Percentiles rank a stretch among this genome's conserved stretches.
phyloP scores from a whole-genome alignment of 2,329 filamentous ascomycete species.

The Ploettnerulaceae sp. region DNA sequence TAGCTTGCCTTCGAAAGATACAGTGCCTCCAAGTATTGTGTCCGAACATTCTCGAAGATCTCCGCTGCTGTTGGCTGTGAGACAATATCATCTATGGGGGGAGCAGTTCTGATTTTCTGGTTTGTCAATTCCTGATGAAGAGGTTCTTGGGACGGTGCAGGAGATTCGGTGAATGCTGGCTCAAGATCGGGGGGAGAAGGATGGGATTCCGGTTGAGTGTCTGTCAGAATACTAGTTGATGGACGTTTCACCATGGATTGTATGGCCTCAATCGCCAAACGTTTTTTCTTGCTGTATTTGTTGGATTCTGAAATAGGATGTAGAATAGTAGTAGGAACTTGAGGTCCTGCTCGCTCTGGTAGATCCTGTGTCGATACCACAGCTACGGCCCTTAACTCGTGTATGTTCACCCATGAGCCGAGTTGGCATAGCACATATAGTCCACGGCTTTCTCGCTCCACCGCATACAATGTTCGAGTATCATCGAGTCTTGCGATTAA shows the following conservation, averaged over 20 bases:
- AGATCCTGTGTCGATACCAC: slow-evolving; percentile 41
- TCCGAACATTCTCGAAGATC: slow-evolving; percentile 55
- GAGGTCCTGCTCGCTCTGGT: slow-evolving; percentile 25
- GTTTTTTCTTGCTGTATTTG: slow-evolving; percentile 44
- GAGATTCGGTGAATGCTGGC: slow-evolving; percentile 7
- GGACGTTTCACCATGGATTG: slow-evolving; percentile 53
- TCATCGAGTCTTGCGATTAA: slow-evolving; percentile 58
- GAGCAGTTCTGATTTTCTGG: not conserved
- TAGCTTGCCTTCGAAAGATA: slow-evolving; percentile 56
- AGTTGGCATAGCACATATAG: slow-evolving; percentile 67
- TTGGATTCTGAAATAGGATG: slow-evolving; percentile 20
- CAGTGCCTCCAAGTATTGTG: slow-evolving; percentile 54
- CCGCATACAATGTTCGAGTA: slow-evolving; percentile 50
- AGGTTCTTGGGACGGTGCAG: slow-evolving; percentile 4
- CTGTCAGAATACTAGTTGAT: slow-evolving; percentile 20
- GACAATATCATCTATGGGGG: slow-evolving; percentile 6
- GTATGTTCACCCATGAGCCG: slow-evolving; percentile 59
- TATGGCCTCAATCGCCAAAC: slow-evolving; percentile 57
- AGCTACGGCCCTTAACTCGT: slow-evolving; percentile 46
- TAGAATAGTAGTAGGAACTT: not conserved
- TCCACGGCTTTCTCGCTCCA: slow-evolving; percentile 59
- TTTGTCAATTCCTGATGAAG: not conserved
- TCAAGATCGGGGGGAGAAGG: slow-evolving; percentile 5
- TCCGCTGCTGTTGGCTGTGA: slow-evolving; percentile 39
- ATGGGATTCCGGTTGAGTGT: slow-evolving; percentile 16